Base-by-base conservation (phyloP, 257 asterid species). In the Paraleonurus japonicus region DNA sequence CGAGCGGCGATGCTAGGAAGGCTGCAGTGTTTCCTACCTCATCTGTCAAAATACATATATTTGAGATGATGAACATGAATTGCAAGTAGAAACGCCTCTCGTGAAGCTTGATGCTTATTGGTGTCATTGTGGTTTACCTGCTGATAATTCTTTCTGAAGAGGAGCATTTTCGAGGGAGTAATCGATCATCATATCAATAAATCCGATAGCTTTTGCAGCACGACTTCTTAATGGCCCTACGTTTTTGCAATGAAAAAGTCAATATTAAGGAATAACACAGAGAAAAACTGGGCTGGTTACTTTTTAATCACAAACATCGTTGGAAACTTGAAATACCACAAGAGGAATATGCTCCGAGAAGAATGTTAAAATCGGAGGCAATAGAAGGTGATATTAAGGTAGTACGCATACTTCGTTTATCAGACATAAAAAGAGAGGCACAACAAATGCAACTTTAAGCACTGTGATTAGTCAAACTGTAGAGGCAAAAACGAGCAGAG, bases 171-270 rank as follows among this genome's bases (percentile, higher is more conserved):
- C 86, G 16, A 83, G 20, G 48, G 97, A 89, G 84, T 89, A 92
- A 71, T 91, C 93, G n/a, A 92, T 89, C 97, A 92, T 87, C 95
- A 86, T 92, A 59, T 92, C 96, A 20, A 92, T 87, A 74, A 92
- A 92, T 64, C 97, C 96, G 43, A 92, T 92, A 47, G 97, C 96
- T 83, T 92, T 92, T 69, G 96, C 96, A 41, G 96, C 97, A 3
- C 96, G 92, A 65, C 97, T 91, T 79, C 97, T 82, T 53, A 91
- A 70, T 17, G 96, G 97, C 5, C 97, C 97, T 89, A 80, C 15
- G 81, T 6, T 30, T 30, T 76, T 39, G 47, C 48, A 24, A 28
- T n/a, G 4, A 24, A 61, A 50, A 70, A 58, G 61, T 10, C 32
- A 70, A 62, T 6, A 43, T 12, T 45, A 10, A 53, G 55, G 2